Conservation (phyloP, 192 early-diverging fungal genomes). For the Piromyces sp. region DNA sequence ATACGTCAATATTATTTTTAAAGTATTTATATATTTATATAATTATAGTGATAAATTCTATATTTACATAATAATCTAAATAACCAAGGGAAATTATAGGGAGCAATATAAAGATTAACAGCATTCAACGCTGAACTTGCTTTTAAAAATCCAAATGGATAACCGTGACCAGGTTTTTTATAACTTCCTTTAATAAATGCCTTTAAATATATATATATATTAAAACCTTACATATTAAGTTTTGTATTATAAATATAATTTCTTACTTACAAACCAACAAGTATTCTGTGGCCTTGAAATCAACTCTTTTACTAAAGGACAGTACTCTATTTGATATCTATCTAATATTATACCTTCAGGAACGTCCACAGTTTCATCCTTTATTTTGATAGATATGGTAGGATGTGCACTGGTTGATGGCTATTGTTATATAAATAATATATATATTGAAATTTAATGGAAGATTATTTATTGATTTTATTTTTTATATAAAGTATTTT, state of each 20-base stretch:
- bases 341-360: constrained; percentile 58
- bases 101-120: constrained; percentile 56
- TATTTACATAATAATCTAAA: constrained; percentile 46
- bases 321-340: constrained; percentile 50
- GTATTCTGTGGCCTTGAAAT: constrained; percentile 23
- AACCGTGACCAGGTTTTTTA: constrained; percentile 36
- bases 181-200: constrained; percentile 34
- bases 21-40: too few species aligned
- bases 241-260: too few species aligned
- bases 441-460: constrained; percentile 59
- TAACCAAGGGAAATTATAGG: constrained; percentile 62
- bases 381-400: constrained; percentile 30
- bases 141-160: constrained; percentile 59
- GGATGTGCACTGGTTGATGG: constrained; percentile 45
- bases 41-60: too few species aligned
- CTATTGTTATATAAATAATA: constrained; percentile 12
- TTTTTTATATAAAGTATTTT: too few species aligned
- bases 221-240: too few species aligned
- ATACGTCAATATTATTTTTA: too few species aligned
- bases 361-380: constrained; percentile 34
- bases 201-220: too few species aligned
- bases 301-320: constrained; percentile 42
- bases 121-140: constrained; percentile 38
- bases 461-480: constrained; percentile 47
- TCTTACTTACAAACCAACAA: constrained; percentile 35